phyloP scores from a whole-genome alignment of 805 yeast species.

The Lachancea waltii region DNA sequence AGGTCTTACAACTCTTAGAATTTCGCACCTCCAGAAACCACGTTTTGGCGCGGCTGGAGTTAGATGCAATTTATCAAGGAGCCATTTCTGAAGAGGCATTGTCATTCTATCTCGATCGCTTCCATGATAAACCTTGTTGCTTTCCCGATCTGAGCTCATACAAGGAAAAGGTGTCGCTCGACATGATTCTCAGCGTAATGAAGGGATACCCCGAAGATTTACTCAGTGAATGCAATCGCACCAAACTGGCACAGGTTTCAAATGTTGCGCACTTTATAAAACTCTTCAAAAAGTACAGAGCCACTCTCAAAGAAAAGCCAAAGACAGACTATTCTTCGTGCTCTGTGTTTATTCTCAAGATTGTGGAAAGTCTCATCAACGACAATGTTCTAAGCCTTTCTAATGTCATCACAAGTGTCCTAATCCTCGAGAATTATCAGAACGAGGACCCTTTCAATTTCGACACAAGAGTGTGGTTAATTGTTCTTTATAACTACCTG shows the following conservation, averaged over 20 bases:
- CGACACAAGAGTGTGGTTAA: slow-evolving; percentile 63
- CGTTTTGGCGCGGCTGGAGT: slow-evolving; percentile 46
- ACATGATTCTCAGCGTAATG: slow-evolving; percentile 13
- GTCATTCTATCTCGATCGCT: slow-evolving; percentile 38
- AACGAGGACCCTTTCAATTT: slow-evolving; percentile 63
- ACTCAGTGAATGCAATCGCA: slow-evolving; percentile 37
- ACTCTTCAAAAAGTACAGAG: slow-evolving; percentile 37
- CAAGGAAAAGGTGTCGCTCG: slow-evolving; percentile 7
- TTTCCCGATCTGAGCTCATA: slow-evolving; percentile 49
- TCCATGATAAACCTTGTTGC: slow-evolving; percentile 58
- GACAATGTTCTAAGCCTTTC: slow-evolving; percentile 16
- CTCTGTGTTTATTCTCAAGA: slow-evolving; percentile 56
- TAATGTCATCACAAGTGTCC: slow-evolving; percentile 37
- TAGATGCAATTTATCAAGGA: slow-evolving; percentile 24
- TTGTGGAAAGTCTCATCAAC: slow-evolving; percentile 36
- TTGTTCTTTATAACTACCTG: slow-evolving; percentile 51
- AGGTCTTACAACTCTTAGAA: slow-evolving; percentile 29
- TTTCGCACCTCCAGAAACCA: slow-evolving; percentile 47
- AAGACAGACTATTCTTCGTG: slow-evolving; percentile 68
- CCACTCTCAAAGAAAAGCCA: slow-evolving; percentile 35
- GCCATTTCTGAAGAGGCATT: slow-evolving; percentile 29
- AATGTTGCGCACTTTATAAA: slow-evolving; percentile 18
- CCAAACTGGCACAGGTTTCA: slow-evolving; percentile 18
- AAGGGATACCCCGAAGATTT: slow-evolving; percentile 28
- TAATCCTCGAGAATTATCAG: slow-evolving; percentile 53